These are phyloP conservation scores for Verticillium tricorpus DNA, from an alignment of 2,329 filamentous ascomycete species.

Conservation along the genomic window DNA sequence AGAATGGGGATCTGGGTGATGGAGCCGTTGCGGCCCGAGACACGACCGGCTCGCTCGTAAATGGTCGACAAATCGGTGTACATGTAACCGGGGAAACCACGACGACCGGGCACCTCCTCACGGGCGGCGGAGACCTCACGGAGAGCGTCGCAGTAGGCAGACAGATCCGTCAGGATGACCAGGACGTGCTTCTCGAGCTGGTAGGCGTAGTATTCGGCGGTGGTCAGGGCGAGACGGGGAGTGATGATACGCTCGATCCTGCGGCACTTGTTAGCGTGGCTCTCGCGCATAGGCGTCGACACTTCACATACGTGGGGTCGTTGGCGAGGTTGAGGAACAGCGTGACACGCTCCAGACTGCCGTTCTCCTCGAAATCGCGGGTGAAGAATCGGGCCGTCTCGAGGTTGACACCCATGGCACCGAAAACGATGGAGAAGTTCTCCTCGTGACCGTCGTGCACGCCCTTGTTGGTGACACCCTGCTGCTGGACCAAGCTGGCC, in stretches of 20 bases:
- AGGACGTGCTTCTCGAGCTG: slow-evolving; percentile 99
- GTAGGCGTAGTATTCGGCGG: slow-evolving; percentile 99
- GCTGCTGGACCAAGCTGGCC: slow-evolving; percentile 78
- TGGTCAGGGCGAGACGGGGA: slow-evolving; percentile 93
- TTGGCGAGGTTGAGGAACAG: slow-evolving; percentile 99
- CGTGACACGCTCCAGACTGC: slow-evolving; percentile 93
- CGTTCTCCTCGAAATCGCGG: slow-evolving; percentile 97
- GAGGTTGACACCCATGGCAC: slow-evolving; percentile 99
- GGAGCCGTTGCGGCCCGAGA: slow-evolving; percentile 92
- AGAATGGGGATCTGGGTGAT: slow-evolving; percentile 99
- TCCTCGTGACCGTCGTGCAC: slow-evolving; percentile 96
- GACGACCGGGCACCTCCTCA: slow-evolving; percentile 98
- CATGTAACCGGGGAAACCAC: slow-evolving; percentile 99
- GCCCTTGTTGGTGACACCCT: slow-evolving; percentile 83
- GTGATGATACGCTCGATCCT: slow-evolving; percentile 99
- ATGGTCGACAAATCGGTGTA: slow-evolving; percentile 99
- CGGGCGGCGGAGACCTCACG: slow-evolving; percentile 97
- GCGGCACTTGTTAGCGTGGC: slow-evolving; percentile 11
- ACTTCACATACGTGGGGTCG: slow-evolving; percentile 77
- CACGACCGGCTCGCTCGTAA: slow-evolving; percentile 98
- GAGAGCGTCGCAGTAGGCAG: slow-evolving; percentile 96
- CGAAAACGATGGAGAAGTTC: slow-evolving; percentile 99
- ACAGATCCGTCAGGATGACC: slow-evolving; percentile 96
- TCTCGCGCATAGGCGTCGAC: neutral
- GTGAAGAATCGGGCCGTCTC: slow-evolving; percentile 99